These are phyloP conservation scores for Coemansia sp. DNA, from an alignment of 192 early-diverging fungal species.

Conservation along the genomic window DNA sequence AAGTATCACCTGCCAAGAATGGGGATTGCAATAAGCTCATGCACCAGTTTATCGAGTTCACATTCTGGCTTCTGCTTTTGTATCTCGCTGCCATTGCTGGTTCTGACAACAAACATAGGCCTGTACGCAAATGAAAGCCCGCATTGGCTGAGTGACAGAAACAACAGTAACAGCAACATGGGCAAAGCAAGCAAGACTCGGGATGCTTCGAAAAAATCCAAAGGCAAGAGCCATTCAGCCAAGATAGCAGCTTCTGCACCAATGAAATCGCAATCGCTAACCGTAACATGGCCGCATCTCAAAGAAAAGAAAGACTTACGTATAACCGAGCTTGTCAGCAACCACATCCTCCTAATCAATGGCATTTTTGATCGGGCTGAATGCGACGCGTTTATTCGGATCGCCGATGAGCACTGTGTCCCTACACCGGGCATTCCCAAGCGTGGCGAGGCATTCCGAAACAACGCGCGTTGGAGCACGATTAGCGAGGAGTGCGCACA, in stretches of 20 bases:
- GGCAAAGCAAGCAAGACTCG: slow-evolving; percentile 21
- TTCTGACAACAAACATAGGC: too few relatives aligned
- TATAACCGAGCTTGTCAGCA: slow-evolving; percentile 35
- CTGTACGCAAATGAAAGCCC: too few relatives aligned
- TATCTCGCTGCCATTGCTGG: too few relatives aligned
- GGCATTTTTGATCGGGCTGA: slow-evolving; percentile 27
- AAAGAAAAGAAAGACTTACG: slow-evolving; percentile 28
- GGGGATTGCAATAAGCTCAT: too few relatives aligned
- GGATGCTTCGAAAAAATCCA: not conserved
- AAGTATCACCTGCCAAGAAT: too few relatives aligned
- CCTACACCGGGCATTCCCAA: slow-evolving; percentile 47
- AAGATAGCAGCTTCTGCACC: not conserved
- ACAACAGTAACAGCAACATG: slow-evolving; percentile 1
- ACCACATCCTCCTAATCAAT: slow-evolving; percentile 37
- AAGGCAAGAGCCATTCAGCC: not conserved
- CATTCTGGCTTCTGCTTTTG: too few relatives aligned
- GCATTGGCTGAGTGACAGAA: too few relatives aligned
- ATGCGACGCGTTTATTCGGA: slow-evolving; percentile 43
- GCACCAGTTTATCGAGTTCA: not conserved
- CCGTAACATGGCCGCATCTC: slow-evolving; percentile 35
- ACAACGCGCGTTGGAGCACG: slow-evolving; percentile 60
- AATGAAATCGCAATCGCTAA: not conserved
- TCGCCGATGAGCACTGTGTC: slow-evolving; percentile 36
- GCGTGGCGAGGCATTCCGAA: slow-evolving; percentile 61
- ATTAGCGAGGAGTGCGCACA: slow-evolving; percentile 49